These are phyloP conservation scores for Petunia hybrid DNA, from an alignment of 305 asterid genomes.

Conservation along the genomic window DNA sequence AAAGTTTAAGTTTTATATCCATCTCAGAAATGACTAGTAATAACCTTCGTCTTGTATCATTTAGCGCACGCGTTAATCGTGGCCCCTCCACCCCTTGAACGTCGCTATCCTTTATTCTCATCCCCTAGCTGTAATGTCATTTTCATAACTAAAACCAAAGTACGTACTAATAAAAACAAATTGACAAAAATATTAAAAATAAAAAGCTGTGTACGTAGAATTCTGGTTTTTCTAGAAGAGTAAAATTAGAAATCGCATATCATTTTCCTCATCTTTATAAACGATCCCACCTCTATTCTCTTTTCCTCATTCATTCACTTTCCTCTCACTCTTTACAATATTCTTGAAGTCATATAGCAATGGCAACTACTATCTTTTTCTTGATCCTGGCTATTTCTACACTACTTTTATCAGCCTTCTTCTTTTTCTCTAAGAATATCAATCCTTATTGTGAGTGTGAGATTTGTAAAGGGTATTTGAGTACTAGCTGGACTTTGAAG, in stretches of 20 bases:
- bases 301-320: not conserved
- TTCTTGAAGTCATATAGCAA: slow-evolving; percentile 21
- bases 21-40: no score
- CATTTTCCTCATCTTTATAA: slow-evolving; percentile 16
- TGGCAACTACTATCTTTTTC: slow-evolving; percentile 12
- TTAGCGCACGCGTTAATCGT: slow-evolving; percentile 27
- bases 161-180: not conserved
- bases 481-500: slow-evolving; percentile 53
- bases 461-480: slow-evolving; percentile 53
- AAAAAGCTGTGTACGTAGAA: not conserved
- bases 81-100: not conserved
- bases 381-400: not conserved
- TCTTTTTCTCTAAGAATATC: not conserved
- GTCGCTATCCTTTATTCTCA: not conserved
- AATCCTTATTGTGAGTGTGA: slow-evolving; percentile 60
- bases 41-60: not conserved
- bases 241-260: not conserved
- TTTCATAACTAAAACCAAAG: slow-evolving; percentile 13
- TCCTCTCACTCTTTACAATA: not conserved
- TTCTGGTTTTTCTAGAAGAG: not conserved
- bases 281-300: not conserved
- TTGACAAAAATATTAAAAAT: not conserved
- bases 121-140: not conserved
- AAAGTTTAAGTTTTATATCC: no score
- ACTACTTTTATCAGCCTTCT: not conserved